These are phyloP conservation scores for Aureobasidium mangrovei DNA, from an alignment of 2,329 filamentous ascomycete species.

Conservation along the genomic window DNA sequence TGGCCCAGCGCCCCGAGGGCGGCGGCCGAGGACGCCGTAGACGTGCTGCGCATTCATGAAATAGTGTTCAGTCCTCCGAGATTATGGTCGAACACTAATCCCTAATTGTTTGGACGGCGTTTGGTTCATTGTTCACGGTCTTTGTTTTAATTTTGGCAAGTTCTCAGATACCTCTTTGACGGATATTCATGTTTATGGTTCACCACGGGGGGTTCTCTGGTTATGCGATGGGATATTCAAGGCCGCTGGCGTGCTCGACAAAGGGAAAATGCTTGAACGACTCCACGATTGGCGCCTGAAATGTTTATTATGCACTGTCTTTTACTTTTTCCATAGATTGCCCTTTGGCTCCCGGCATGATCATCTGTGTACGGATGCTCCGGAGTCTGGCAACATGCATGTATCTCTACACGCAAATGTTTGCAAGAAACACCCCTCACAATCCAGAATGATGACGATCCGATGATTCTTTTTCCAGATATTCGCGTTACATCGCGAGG, in stretches of 20 bases:
- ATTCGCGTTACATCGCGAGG: too few species aligned
- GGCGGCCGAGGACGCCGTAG: constrained; percentile 71
- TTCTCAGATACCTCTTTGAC: background rate
- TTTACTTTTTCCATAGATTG: background rate
- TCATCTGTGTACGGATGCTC: background rate
- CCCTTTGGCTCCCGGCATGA: background rate
- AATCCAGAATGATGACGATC: too few species aligned
- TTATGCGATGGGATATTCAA: background rate
- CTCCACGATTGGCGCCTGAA: background rate
- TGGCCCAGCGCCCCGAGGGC: constrained; percentile 77
- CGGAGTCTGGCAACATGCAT: too few species aligned
- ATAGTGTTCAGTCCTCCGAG: too few species aligned
- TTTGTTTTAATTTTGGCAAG: background rate
- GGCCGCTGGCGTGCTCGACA: constrained; percentile 7
- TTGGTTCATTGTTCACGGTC: background rate
- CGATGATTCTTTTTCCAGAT: too few species aligned
- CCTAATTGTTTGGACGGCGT: background rate
- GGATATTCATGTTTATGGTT: constrained; percentile 17
- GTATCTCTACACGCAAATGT: too few species aligned
- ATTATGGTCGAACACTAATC: too few species aligned
- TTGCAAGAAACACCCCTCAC: too few species aligned
- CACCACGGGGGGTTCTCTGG: background rate
- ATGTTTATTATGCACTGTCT: background rate
- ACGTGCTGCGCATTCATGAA: constrained; percentile 37
- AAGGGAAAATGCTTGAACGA: background rate